Evolutionary conservation across 2,329 filamentous ascomycete species (phyloP).

Genomic region (Diaporthe humulicola): DNA sequence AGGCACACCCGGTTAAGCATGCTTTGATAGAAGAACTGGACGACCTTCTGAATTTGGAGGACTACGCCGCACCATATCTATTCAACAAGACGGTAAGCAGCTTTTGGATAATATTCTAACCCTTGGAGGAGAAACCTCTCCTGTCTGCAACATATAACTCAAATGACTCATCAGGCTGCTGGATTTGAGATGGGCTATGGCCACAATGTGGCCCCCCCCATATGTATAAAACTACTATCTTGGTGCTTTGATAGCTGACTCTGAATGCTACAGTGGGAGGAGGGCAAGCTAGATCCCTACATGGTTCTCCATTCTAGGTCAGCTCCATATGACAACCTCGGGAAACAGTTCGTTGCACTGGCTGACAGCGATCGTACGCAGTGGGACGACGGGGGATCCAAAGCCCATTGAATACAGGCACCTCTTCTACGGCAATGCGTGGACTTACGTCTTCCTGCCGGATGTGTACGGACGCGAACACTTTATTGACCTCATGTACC

Average conservation of each 20-base stretch:
- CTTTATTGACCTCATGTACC: conserved; percentile 27
- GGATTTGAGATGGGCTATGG: no score
- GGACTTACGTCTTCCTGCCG: conserved; percentile 22
- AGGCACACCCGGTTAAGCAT: conserved; percentile 12
- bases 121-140: no score
- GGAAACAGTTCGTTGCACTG: neutral
- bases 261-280: no score
- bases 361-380: conserved; percentile 9
- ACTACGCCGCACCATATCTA: conserved; percentile 39
- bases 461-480: conserved; percentile 28
- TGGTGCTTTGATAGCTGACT: no score
- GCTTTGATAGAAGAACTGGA: conserved; percentile 40
- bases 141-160: no score
- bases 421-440: conserved; percentile 27
- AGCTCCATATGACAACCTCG: neutral
- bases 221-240: no score
- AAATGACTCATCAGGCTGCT: no score
- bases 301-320: conserved; percentile 41
- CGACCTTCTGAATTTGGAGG: conserved; percentile 33
- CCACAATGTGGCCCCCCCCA: no score
- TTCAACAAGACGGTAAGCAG: conserved; percentile 43
- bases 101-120: no score
- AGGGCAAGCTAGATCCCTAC: conserved; percentile 39
- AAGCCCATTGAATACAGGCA: conserved; percentile 38
- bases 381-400: conserved; percentile 42